Conservation (phyloP, 2,329 filamentous ascomycete genomes). For the Cladosporium velox region DNA sequence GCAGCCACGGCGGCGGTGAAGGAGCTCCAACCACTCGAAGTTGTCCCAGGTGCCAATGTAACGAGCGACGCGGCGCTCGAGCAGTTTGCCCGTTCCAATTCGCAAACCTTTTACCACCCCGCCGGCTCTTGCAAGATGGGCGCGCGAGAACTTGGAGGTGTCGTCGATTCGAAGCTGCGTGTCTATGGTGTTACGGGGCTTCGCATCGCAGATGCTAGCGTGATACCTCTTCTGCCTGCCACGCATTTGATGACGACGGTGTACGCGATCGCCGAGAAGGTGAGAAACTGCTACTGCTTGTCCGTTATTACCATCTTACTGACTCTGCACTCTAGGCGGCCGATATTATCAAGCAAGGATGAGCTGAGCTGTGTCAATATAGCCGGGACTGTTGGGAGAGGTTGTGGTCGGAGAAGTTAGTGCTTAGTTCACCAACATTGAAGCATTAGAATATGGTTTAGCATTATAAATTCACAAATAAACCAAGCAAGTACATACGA, state of each 20-base stretch:
- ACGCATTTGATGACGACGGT: slow-evolving; percentile 34
- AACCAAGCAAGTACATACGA: too few relatives aligned
- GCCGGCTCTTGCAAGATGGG: slow-evolving; percentile 22
- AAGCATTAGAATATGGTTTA: neutral
- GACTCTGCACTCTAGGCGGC: neutral
- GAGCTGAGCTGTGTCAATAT: neutral
- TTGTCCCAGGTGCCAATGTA: neutral
- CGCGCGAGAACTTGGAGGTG: slow-evolving; percentile 24
- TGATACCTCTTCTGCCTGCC: slow-evolving; percentile 35
- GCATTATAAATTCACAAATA: neutral
- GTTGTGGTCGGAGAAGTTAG: neutral
- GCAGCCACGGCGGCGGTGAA: neutral
- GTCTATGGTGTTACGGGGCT: slow-evolving; percentile 41
- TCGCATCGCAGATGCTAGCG: slow-evolving; percentile 40
- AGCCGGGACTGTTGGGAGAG: neutral
- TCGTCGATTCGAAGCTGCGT: slow-evolving; percentile 39
- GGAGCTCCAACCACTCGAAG: neutral
- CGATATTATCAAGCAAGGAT: slow-evolving; percentile 2
- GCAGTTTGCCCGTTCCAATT: neutral
- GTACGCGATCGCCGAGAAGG: slow-evolving; percentile 38
- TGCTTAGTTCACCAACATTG: neutral
- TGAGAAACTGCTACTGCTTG: slow-evolving; percentile 31
- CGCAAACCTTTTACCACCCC: slow-evolving; percentile 5
- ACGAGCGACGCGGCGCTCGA: slow-evolving; percentile 5
- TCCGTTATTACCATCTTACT: slow-evolving; percentile 31